Evolutionary conservation across 306 rosid genomes (phyloP).

Genomic region (Astragalus glycyphyllos): DNA sequence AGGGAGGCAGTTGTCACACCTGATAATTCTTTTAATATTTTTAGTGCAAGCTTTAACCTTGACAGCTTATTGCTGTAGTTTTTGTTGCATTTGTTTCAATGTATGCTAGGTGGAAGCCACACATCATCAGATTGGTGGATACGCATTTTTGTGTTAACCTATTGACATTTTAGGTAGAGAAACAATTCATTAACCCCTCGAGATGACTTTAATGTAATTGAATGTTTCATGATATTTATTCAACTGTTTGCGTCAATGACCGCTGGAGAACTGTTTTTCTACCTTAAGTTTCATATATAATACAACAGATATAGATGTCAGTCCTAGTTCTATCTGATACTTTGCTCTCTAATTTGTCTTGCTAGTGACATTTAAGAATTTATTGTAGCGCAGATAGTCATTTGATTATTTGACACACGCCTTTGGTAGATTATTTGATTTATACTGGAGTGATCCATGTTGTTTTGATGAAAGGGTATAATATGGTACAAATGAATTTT

Average conservation of each 20-base stretch:
- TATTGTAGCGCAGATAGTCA: neutral
- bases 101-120: slow-evolving; percentile 14
- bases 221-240: slow-evolving; percentile 9
- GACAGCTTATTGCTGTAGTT: slow-evolving; percentile 9
- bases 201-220: slow-evolving; percentile 15
- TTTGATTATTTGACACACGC: too few species aligned
- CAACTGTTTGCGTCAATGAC: neutral
- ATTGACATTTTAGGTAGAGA: neutral
- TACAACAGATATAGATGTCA: neutral
- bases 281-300: neutral
- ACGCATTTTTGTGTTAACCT: neutral
- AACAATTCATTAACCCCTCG: slow-evolving; percentile 1
- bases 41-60: slow-evolving; percentile 10
- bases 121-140: neutral
- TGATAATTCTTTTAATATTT: slow-evolving; percentile 2
- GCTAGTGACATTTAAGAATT: neutral
- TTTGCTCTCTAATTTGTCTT: neutral
- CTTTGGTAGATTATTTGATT: too few species aligned
- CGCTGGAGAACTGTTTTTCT: neutral
- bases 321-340: slow-evolving; percentile 1
- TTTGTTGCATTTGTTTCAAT: neutral
- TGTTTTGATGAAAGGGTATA: too few species aligned
- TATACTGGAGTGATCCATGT: too few species aligned
- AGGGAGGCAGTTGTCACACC: neutral
- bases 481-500: too few species aligned